A percentile compares a stretch with the other conserved stretches of the same genome.
phyloP scores from a whole-genome alignment of 345 rosid species.

The Heritiera littoralis region DNA sequence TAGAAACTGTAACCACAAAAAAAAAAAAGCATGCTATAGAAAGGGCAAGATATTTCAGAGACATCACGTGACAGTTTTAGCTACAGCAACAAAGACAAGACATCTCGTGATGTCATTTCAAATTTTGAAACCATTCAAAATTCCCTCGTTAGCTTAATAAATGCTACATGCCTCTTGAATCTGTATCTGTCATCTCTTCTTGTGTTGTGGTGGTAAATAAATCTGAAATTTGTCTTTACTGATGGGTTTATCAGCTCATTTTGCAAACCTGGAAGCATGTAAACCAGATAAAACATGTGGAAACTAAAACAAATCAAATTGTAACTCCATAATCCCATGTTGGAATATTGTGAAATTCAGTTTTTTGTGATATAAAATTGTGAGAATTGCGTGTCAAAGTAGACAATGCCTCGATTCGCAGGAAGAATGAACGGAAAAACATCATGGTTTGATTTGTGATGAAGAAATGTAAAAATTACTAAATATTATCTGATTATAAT shows the following conservation, averaged over 20 bases:
- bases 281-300: background rate
- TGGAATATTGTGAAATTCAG: too few relatives aligned
- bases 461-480: background rate
- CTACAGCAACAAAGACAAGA: background rate
- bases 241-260: background rate
- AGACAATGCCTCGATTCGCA: too few relatives aligned
- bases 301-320: background rate
- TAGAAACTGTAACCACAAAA: too few relatives aligned
- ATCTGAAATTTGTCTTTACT: background rate
- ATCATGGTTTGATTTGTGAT: background rate
- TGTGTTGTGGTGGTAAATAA: background rate
- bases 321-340: too few relatives aligned
- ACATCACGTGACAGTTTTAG: conserved; percentile 13
- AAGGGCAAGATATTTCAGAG: background rate
- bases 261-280: background rate
- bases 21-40: too few relatives aligned
- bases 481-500: background rate
- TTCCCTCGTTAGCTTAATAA: background rate
- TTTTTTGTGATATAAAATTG: too few relatives aligned
- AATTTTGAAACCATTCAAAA: conserved; percentile 1
- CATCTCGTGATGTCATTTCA: conserved; percentile 10
- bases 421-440: background rate
- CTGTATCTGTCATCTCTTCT: background rate
- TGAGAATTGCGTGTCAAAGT: too few relatives aligned
- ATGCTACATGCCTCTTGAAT: background rate